Percentiles rank a stretch among this genome's conserved stretches.
These are phyloP conservation scores for Creolimax fragrantissima DNA, from an alignment of 78 protist species.

Conservation along the genomic window DNA sequence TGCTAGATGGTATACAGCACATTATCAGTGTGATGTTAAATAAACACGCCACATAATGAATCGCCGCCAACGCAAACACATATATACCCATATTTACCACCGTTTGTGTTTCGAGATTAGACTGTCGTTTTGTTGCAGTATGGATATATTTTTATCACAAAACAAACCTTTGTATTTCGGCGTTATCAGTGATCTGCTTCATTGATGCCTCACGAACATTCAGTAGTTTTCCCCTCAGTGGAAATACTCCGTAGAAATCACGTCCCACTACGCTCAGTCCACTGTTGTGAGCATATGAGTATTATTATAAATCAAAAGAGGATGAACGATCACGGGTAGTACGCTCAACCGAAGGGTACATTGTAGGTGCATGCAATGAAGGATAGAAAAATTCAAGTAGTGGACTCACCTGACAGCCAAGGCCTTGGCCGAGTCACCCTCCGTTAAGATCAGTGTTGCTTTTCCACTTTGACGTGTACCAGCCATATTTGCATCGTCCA, in stretches of 20 bases:
- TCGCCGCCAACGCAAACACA: too few relatives aligned
- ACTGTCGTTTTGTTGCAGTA: background rate
- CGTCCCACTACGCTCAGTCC: conserved; percentile 90
- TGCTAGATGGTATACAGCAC: too few relatives aligned
- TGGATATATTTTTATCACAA: background rate
- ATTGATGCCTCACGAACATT: conserved; percentile 91
- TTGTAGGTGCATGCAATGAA: too few relatives aligned
- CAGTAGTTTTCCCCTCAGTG: conserved; percentile 94
- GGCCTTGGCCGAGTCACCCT: conserved; percentile 95
- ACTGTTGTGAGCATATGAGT: too few relatives aligned
- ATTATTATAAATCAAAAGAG: background rate
- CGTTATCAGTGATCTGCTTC: conserved; percentile 56
- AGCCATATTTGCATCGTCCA: conserved; percentile 96
- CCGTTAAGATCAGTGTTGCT: conserved; percentile 97
- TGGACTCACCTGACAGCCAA: conserved; percentile 36
- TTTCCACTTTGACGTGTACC: conserved; percentile 58
- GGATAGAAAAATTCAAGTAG: too few relatives aligned
- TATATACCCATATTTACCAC: too few relatives aligned
- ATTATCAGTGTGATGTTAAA: too few relatives aligned
- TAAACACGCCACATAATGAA: too few relatives aligned
- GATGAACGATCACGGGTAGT: too few relatives aligned
- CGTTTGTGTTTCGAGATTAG: background rate
- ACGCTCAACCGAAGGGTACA: too few relatives aligned
- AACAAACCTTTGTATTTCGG: conserved; percentile 60
- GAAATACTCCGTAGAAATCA: conserved; percentile 96